Conservation (phyloP, 2,329 filamentous ascomycete genomes). For the Epichloe sylvatica region DNA sequence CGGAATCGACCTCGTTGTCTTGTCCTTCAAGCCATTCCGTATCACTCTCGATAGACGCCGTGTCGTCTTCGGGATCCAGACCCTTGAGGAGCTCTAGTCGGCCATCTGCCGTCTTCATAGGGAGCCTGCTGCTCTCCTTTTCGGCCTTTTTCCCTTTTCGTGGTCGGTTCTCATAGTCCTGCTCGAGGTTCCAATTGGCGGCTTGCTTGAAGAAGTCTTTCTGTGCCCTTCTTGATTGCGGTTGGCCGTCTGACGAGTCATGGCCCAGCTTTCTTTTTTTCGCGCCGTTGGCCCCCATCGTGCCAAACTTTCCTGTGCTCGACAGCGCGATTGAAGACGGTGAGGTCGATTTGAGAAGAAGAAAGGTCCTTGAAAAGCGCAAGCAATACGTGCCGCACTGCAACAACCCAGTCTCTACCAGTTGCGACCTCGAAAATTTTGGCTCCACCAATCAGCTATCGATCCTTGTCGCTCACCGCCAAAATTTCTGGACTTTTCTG, state of each 20-base stretch:
- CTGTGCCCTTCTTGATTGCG: constrained; percentile 29
- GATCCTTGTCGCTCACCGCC: constrained; percentile 19
- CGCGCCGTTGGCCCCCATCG: constrained; percentile 33
- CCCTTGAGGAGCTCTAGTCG: constrained; percentile 46
- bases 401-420: neutral
- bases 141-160: constrained; percentile 65
- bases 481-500: constrained; percentile 25
- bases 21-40: constrained; percentile 50
- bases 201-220: constrained; percentile 60
- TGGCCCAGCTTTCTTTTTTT: constrained; percentile 48
- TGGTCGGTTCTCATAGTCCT: constrained; percentile 72
- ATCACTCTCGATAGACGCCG: constrained; percentile 44
- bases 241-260: constrained; percentile 32
- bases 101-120: constrained; percentile 77
- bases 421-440: constrained; percentile 2
- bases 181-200: constrained; percentile 78
- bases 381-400: neutral
- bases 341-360: neutral
- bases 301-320: neutral
- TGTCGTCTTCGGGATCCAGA: constrained; percentile 44
- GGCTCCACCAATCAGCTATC: constrained; percentile 12
- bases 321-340: neutral
- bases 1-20: constrained; percentile 37
- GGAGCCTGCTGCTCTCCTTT: constrained; percentile 59
- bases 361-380: neutral